Conservation (phyloP, 2,329 filamentous ascomycete genomes). For the Apiospora malaysiana region DNA sequence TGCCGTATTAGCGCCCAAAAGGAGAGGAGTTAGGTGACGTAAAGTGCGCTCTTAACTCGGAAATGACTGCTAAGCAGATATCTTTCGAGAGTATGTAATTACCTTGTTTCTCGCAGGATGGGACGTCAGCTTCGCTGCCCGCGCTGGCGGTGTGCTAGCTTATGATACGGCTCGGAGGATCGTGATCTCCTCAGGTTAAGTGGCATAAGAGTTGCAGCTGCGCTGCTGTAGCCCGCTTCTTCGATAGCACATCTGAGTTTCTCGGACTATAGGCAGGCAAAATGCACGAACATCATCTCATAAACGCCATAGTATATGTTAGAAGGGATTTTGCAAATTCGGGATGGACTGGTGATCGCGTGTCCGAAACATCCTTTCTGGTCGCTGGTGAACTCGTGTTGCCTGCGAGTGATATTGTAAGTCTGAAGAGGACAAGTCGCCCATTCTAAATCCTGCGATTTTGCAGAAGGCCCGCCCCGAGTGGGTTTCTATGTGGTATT, state of each 20-base stretch:
- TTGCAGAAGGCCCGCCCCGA: background rate
- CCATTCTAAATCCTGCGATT: background rate
- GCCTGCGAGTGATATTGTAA: background rate
- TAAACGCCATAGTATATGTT: background rate
- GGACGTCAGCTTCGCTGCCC: background rate
- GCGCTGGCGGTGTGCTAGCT: constrained; percentile 1
- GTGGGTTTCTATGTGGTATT: background rate
- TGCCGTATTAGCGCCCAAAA: background rate
- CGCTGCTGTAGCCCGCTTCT: background rate
- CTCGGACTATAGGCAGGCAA: background rate
- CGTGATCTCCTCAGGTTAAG: background rate
- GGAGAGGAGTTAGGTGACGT: background rate
- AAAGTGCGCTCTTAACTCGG: background rate
- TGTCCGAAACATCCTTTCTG: background rate
- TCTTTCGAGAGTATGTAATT: background rate
- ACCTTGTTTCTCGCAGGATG: background rate
- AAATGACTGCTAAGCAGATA: background rate
- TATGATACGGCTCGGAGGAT: background rate
- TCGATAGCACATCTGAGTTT: background rate
- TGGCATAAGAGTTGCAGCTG: background rate
- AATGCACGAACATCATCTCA: background rate
- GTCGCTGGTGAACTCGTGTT: background rate
- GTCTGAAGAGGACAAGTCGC: background rate
- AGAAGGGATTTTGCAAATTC: background rate
- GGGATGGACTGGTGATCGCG: background rate